phyloP scores from a whole-genome alignment of 331 rosid species.

The Dryas integrifolia region DNA sequence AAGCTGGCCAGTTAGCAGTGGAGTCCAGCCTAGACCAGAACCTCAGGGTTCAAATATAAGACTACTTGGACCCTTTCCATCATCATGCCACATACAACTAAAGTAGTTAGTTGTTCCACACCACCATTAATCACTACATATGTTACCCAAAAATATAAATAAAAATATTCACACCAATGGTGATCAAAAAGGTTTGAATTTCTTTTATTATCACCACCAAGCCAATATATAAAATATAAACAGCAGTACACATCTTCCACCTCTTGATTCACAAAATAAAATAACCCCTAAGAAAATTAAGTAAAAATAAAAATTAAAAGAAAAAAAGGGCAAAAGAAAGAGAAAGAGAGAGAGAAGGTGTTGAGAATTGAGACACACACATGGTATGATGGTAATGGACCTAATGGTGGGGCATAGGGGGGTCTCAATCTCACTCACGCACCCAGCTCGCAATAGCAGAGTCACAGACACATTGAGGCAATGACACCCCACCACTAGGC shows the following conservation, averaged over 20 bases:
- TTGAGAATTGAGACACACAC: slow-evolving; percentile 19
- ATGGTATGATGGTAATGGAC: slow-evolving; percentile 25
- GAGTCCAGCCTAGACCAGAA: slow-evolving; percentile 26
- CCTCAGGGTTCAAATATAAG: neutral
- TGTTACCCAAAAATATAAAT: neutral
- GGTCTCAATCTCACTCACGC: slow-evolving; percentile 43
- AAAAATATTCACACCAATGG: neutral
- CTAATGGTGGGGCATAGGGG: slow-evolving; percentile 30
- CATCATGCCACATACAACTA: too few relatives aligned
- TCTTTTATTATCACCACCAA: slow-evolving; percentile 37
- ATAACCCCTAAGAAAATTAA: slow-evolving; percentile 22
- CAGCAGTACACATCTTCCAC: slow-evolving; percentile 39
- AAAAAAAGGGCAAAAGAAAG: slow-evolving; percentile 11
- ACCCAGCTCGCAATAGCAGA: slow-evolving; percentile 59
- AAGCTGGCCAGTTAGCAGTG: neutral
- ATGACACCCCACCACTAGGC: slow-evolving; percentile 25
- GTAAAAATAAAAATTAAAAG: neutral
- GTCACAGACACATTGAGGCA: neutral
- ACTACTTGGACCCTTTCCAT: too few relatives aligned
- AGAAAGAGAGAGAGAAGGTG: slow-evolving; percentile 9
- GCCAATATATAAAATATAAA: slow-evolving; percentile 29
- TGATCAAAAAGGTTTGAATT: slow-evolving; percentile 10
- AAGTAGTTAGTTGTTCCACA: too few relatives aligned
- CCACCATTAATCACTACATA: neutral
- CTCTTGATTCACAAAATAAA: slow-evolving; percentile 27